Evolutionary conservation across 306 rosid species (phyloP).

Genomic region (Cicer chorassanicum): DNA sequence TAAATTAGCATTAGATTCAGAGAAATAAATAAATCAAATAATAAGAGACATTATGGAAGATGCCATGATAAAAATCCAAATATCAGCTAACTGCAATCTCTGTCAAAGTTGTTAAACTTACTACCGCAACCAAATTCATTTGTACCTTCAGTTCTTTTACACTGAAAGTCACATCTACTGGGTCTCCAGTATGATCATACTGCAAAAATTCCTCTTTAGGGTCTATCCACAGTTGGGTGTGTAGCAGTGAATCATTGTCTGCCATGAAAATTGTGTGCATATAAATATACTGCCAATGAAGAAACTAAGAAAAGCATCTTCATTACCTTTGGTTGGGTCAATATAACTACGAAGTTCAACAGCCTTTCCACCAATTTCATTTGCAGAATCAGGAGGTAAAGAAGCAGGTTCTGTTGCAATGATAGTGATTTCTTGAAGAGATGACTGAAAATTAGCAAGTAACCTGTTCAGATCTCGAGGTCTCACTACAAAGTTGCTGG

Average conservation of each 20-base stretch:
- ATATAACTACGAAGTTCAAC: constrained; percentile 90
- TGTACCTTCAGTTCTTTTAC: constrained; percentile 93
- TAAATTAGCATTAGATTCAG: neutral
- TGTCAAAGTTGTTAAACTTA: constrained; percentile 21
- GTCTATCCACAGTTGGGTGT: constrained; percentile 97
- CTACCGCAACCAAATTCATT: constrained; percentile 37
- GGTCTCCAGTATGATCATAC: constrained; percentile 81
- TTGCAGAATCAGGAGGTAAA: constrained; percentile 69
- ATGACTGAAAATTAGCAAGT: constrained; percentile 88
- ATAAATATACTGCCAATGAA: constrained; percentile 41
- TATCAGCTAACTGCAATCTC: constrained; percentile 33
- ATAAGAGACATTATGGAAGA: constrained; percentile 8
- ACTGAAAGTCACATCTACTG: constrained; percentile 89
- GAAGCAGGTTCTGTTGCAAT: constrained; percentile 87
- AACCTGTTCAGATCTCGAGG: constrained; percentile 89
- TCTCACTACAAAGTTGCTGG: constrained; percentile 81
- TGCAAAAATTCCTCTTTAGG: constrained; percentile 91
- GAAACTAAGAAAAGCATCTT: constrained; percentile 26
- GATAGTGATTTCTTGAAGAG: constrained; percentile 92
- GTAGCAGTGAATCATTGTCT: constrained; percentile 81
- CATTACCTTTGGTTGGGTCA: constrained; percentile 90
- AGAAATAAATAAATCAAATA: constrained; percentile 17
- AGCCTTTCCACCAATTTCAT: constrained; percentile 91
- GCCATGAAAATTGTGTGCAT: constrained; percentile 44
- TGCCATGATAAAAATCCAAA: constrained; percentile 20